A percentile compares a stretch with the other conserved stretches of the same genome.
phyloP scores from a whole-genome alignment of 2,329 filamentous ascomycete genomes.

The Epichloe brachyelytri region DNA sequence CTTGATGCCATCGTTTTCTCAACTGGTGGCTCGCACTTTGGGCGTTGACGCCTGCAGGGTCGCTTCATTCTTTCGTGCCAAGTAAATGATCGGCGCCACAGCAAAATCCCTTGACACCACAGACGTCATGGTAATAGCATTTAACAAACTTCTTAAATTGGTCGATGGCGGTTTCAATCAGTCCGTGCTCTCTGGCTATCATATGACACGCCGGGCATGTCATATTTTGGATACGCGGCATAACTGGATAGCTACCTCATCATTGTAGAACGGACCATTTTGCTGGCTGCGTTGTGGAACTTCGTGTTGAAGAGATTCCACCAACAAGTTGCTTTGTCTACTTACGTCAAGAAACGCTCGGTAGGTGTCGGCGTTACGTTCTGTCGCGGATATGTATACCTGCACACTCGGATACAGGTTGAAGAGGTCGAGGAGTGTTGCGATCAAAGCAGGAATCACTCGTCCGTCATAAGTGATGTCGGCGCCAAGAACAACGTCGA shows the following conservation, averaged over 20 bases:
- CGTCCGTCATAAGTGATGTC: conserved; percentile 66
- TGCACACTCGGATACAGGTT: conserved; percentile 39
- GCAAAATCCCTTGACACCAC: neutral
- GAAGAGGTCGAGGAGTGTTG: conserved; percentile 51
- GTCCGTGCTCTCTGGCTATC: too few relatives aligned
- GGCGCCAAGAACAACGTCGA: conserved; percentile 59
- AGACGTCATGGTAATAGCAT: neutral
- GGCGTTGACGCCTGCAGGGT: neutral
- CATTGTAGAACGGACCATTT: conserved; percentile 51
- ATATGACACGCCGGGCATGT: neutral
- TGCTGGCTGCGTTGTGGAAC: conserved; percentile 30
- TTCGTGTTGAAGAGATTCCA: conserved; percentile 30
- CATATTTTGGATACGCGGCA: conserved; percentile 17
- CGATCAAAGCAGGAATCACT: conserved; percentile 49
- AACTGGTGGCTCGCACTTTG: neutral
- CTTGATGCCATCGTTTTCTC: neutral
- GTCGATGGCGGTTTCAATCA: too few relatives aligned
- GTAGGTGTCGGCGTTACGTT: conserved; percentile 59
- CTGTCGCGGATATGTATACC: conserved; percentile 56
- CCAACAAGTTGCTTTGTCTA: conserved; percentile 29
- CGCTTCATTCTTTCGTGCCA: neutral
- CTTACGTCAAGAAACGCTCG: conserved; percentile 49
- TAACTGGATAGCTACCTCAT: conserved; percentile 46
- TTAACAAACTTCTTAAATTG: neutral
- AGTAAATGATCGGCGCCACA: neutral